Base-by-base conservation (phyloP, 2,329 filamentous ascomycete genomes). In the Aspergillus sclerotialis region DNA sequence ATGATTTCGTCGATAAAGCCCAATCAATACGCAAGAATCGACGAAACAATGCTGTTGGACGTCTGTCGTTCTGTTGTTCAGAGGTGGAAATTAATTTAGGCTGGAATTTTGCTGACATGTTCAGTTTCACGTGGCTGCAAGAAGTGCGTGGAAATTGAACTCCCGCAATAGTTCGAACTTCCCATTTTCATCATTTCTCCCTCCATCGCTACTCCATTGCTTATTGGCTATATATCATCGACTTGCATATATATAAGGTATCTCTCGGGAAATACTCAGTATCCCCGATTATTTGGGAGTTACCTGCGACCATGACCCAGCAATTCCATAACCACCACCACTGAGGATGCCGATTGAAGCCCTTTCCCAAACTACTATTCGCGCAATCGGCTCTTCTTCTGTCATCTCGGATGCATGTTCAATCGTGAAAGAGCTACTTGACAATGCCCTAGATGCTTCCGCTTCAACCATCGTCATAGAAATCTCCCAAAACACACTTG, bases 381-480 rank as follows among this genome's bases (percentile, higher is more conserved):
- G 68, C 37, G 68, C 69, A 38, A 70, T 81, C 39, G 68, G 74
- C 37, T 76, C 76, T 16, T 65, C 69, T 10, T 75, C 78, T 43
- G 69, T 72, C 14, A 64, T 81, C 32, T 67, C 69, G 7, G 72
- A 78, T 46, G 63, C 76, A 6, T 68, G 63, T 39, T 74, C 74
- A 3, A 65, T 76, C 7, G 69, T 78, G 36, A 81, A 81, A 52
- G 79, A 83, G 50, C 70, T 83, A 25, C 55, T 83, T 25, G 79
- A 83, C 40, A 83, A 83, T 52, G 69, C 77, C n/a, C 64, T 83
- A 8, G 79, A 83, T 58, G 77, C 77, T 4, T 63, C 67, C 29
- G 75, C 78, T 1, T 72, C 73, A 3, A 69, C 69, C 1, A 61
- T 83, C 24, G 63, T 67, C 7, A 56, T 83, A 23, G 76, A 81